phyloP scores from a whole-genome alignment of 306 rosid species.

The Dicorynia guianensis region DNA sequence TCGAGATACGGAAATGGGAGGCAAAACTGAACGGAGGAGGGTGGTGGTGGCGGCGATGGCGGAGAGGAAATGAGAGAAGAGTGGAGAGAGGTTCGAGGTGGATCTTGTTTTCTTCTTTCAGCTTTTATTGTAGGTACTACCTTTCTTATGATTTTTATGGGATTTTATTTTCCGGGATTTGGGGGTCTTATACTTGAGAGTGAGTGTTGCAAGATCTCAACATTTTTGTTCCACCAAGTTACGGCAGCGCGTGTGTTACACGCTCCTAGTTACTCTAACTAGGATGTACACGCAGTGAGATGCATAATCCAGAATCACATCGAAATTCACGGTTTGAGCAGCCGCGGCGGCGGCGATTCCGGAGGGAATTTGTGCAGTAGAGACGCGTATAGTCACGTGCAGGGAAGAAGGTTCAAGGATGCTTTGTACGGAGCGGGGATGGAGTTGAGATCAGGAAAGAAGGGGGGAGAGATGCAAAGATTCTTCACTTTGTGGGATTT shows the following conservation, averaged over 20 bases:
- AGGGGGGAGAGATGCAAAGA: constrained; percentile 46
- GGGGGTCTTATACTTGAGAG: constrained; percentile 57
- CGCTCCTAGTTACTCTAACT: background rate
- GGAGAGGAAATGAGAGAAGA: constrained; percentile 2
- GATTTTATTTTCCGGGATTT: constrained; percentile 54
- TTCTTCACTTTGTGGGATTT: constrained; percentile 53
- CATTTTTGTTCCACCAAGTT: background rate
- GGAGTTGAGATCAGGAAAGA: constrained; percentile 47
- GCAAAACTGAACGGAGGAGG: background rate
- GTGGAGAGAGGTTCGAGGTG: constrained; percentile 93
- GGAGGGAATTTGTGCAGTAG: background rate
- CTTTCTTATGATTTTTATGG: constrained; percentile 46
- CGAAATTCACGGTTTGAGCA: background rate
- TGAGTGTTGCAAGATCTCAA: constrained; percentile 38
- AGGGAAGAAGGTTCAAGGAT: constrained; percentile 23
- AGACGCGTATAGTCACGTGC: constrained; percentile 40
- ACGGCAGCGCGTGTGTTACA: background rate
- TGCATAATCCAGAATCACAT: background rate
- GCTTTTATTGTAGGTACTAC: constrained; percentile 50
- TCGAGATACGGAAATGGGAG: background rate
- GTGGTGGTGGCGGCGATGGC: constrained; percentile 14
- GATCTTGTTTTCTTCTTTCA: constrained; percentile 80
- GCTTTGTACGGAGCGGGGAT: constrained; percentile 47
- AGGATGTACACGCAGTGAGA: background rate
- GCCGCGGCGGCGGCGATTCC: background rate